phyloP scores from a whole-genome alignment of 345 rosid species.

The Firmiana major region DNA sequence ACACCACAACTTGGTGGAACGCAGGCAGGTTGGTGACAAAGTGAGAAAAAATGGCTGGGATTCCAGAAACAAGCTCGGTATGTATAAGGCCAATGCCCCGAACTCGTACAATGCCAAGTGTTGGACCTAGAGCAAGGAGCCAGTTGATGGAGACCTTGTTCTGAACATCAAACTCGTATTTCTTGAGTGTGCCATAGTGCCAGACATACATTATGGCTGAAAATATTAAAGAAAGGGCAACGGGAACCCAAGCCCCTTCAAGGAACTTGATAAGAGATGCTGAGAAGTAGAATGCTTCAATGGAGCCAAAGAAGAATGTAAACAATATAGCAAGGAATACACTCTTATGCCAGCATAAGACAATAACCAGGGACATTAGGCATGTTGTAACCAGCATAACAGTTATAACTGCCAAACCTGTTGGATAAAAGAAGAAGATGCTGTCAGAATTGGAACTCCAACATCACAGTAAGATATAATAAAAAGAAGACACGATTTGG shows the following conservation, averaged over 20 bases:
- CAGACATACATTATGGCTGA: constrained; percentile 72
- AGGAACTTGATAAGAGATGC: constrained; percentile 92
- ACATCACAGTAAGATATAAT: neutral
- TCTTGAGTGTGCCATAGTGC: constrained; percentile 91
- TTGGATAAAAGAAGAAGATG: constrained; percentile 6
- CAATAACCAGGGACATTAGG: constrained; percentile 83
- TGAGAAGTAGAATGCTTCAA: constrained; percentile 94
- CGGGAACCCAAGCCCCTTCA: constrained; percentile 98
- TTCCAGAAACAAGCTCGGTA: constrained; percentile 90
- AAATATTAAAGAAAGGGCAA: constrained; percentile 72
- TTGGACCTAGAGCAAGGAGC: constrained; percentile 78
- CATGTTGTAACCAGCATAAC: constrained; percentile 97
- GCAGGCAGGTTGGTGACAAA: constrained; percentile 99
- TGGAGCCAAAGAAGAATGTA: constrained; percentile 71
- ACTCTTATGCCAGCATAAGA: constrained; percentile 87
- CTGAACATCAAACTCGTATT: constrained; percentile 84
- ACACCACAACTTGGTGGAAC: constrained; percentile 88
- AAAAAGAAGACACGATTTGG: too few species aligned
- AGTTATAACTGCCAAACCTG: constrained; percentile 97
- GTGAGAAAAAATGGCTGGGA: constrained; percentile 96
- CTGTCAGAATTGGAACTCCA: neutral
- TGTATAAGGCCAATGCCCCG: constrained; percentile 87
- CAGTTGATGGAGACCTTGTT: constrained; percentile 90
- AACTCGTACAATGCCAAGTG: constrained; percentile 81
- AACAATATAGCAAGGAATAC: constrained; percentile 60